Base-by-base conservation (phyloP, 345 rosid genomes). In the Boechera retrofracta region DNA sequence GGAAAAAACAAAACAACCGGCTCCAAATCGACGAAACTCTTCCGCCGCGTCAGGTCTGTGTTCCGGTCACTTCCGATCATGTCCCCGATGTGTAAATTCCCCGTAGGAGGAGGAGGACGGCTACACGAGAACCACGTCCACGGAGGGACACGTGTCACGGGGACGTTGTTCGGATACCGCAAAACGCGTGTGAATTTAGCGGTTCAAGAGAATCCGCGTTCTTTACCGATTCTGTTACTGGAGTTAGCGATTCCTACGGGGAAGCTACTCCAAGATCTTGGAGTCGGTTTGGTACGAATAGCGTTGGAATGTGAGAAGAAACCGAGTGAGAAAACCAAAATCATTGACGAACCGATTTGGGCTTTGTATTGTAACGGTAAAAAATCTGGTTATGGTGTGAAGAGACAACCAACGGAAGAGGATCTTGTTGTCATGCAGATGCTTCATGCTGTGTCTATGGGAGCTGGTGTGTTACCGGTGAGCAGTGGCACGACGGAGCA, bases 261-360 rank as follows among this genome's bases (percentile, higher is more conserved):
- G 28, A 94, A 90, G 42, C 82, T 94, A 0, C 86, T 91, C 4
- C 91, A 91, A 9, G 94, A 90, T 16, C 87, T 91, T 81, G 96
- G 93, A 5, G 54, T 70, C 47, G 97, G 97, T 32, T 75, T 90
- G 1, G 90, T 90, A 3, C 67, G 97, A 72, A 84, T 94, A n/a
- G 95, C 96, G 6, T 47, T 94, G 9, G 98, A 94, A 60, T 87
- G 89, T 12, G 97, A 94, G 72, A 94, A 89, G 72, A 86, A 81
- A 57, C 88, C 86, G 2, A 69, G 77, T 0, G 89, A 87, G 76
- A 91, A 85, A 84, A 85, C 72, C 1, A 87, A 88, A 76, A 83
- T 91, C 10, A 16, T 83, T 0, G 92, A 90, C 7, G 97, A 94
- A 67, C 88, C 96, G 0, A 76, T 90, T 3, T 94, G 98, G 97